Evolutionary conservation across 2,329 filamentous ascomycete species (phyloP).

Genomic region (Clonostachys rosea): DNA sequence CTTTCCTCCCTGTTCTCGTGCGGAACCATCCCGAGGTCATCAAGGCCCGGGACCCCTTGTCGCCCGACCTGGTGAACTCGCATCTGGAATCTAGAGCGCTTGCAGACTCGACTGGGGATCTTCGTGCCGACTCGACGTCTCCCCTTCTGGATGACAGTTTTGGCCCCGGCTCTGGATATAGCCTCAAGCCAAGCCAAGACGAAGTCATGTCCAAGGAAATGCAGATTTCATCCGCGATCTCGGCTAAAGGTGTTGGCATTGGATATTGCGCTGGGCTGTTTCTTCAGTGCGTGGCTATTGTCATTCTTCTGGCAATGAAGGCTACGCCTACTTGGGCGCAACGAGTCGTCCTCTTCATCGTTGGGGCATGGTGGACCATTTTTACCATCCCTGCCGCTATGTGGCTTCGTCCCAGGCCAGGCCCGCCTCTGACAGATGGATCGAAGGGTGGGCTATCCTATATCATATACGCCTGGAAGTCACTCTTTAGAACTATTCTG

Average conservation of each 20-base stretch:
- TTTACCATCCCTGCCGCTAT: slow-evolving; percentile 87
- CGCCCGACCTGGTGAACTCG: slow-evolving; percentile 21
- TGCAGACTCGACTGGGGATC: slow-evolving; percentile 22
- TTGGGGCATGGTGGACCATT: slow-evolving; percentile 88
- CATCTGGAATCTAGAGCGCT: slow-evolving; percentile 25
- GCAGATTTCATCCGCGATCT: slow-evolving; percentile 82
- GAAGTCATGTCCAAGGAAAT: slow-evolving; percentile 63
- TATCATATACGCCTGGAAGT: slow-evolving; percentile 79
- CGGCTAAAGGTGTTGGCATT: slow-evolving; percentile 87
- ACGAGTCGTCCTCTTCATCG: slow-evolving; percentile 78
- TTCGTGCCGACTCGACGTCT: slow-evolving; percentile 35
- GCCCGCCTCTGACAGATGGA: slow-evolving; percentile 64
- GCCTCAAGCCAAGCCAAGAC: background rate
- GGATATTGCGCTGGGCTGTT: slow-evolving; percentile 86
- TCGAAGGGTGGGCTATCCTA: slow-evolving; percentile 60
- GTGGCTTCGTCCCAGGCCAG: slow-evolving; percentile 84
- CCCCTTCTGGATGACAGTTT: slow-evolving; percentile 34
- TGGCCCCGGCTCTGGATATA: background rate
- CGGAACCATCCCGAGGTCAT: slow-evolving; percentile 66
- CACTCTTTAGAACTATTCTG: slow-evolving; percentile 73
- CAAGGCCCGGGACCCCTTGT: slow-evolving; percentile 14
- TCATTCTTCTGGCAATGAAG: slow-evolving; percentile 66
- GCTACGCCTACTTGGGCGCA: slow-evolving; percentile 77
- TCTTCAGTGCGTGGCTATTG: slow-evolving; percentile 76
- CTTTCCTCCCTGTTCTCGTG: slow-evolving; percentile 87